phyloP scores from a whole-genome alignment of 106 monocot genomes.

The Dendrobium huoshanense region DNA sequence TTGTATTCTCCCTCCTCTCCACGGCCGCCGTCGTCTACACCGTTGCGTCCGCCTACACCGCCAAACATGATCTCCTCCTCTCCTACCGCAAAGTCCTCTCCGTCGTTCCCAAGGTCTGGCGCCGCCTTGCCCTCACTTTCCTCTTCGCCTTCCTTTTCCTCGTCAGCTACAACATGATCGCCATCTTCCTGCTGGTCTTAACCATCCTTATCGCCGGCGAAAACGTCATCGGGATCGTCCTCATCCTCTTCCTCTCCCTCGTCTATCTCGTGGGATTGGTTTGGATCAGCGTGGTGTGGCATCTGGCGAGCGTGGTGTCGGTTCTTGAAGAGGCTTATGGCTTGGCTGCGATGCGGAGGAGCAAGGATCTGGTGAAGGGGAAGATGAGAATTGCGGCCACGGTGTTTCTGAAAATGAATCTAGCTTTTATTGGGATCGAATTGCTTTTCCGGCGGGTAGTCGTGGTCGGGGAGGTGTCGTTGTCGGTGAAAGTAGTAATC shows the following conservation, averaged over 20 bases:
- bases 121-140: slow-evolving; percentile 55
- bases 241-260: slow-evolving; percentile 9
- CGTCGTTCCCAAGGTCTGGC: slow-evolving; percentile 63
- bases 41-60: slow-evolving; percentile 75
- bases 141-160: slow-evolving; percentile 44
- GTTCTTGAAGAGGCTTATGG: slow-evolving; percentile 56
- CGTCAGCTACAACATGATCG: slow-evolving; percentile 27
- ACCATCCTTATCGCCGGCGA: slow-evolving; percentile 14
- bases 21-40: slow-evolving; percentile 54
- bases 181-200: slow-evolving; percentile 12
- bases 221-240: slow-evolving; percentile 1
- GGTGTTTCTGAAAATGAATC: slow-evolving; percentile 50
- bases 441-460: slow-evolving; percentile 37
- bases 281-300: slow-evolving; percentile 57
- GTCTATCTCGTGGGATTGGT: slow-evolving; percentile 36
- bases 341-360: slow-evolving; percentile 46
- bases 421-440: slow-evolving; percentile 44
- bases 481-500: slow-evolving; percentile 13
- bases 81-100: slow-evolving; percentile 42
- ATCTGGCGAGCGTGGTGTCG: slow-evolving; percentile 57
- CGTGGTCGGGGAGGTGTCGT: slow-evolving; percentile 15
- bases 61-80: slow-evolving; percentile 28
- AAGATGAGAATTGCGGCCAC: slow-evolving; percentile 36
- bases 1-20: slow-evolving; percentile 25
- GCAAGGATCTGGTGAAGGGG: slow-evolving; percentile 39